Conservation (phyloP, 2,329 filamentous ascomycete genomes). For the Immersiporthe knoxdaviesiana region DNA sequence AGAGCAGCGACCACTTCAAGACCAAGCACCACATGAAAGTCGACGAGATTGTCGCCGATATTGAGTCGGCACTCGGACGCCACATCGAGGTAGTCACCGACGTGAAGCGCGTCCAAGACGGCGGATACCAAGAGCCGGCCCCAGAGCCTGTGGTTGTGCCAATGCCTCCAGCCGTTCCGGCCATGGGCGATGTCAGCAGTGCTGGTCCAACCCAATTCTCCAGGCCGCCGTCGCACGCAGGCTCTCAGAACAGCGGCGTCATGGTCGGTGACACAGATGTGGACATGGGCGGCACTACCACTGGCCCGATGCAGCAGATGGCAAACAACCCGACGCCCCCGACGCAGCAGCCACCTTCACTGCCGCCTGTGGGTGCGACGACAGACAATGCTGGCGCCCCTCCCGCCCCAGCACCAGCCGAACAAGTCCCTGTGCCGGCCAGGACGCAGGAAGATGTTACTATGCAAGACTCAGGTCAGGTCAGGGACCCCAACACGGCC, state of each 20-base stretch:
- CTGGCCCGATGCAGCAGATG: slow-evolving; percentile 68
- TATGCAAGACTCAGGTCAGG: slow-evolving; percentile 44
- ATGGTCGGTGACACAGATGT: slow-evolving; percentile 64
- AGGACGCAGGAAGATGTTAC: slow-evolving; percentile 41
- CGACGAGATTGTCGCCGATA: slow-evolving; percentile 73
- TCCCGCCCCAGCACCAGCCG: slow-evolving; percentile 41
- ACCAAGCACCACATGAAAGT: slow-evolving; percentile 58
- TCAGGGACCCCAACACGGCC: slow-evolving; percentile 54
- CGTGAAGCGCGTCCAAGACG: slow-evolving; percentile 75
- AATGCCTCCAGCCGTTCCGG: slow-evolving; percentile 35
- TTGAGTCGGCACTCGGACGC: slow-evolving; percentile 72
- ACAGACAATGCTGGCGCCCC: slow-evolving; percentile 53
- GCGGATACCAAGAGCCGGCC: slow-evolving; percentile 69
- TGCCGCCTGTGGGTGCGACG: slow-evolving; percentile 61
- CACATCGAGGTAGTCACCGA: slow-evolving; percentile 66
- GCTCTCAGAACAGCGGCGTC: slow-evolving; percentile 59
- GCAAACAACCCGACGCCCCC: slow-evolving; percentile 66
- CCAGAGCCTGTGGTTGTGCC: slow-evolving; percentile 46
- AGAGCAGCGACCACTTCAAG: slow-evolving; percentile 44
- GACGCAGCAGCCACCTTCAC: slow-evolving; percentile 57
- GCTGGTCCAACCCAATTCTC: slow-evolving; percentile 44
- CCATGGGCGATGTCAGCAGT: slow-evolving; percentile 25
- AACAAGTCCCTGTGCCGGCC: slow-evolving; percentile 34
- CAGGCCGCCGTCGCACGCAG: slow-evolving; percentile 57
- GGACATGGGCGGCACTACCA: slow-evolving; percentile 67